These are phyloP conservation scores for Polytrichum formosum DNA, from an alignment of 225 moss, liverwort and hornwort species.

Conservation along the genomic window DNA sequence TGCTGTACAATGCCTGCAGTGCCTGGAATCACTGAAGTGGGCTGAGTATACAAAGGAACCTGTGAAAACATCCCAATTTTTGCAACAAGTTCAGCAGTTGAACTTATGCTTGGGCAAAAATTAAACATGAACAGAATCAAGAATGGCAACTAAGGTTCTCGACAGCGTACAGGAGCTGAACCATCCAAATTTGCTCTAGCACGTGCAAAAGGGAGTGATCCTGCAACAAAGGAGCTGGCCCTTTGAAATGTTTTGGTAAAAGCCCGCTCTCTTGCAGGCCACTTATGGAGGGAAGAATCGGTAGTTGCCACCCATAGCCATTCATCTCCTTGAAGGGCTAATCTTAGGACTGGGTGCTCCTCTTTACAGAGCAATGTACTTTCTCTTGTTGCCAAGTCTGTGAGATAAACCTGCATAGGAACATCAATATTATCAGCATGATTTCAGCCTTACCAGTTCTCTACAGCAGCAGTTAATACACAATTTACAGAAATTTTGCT, in stretches of 20 bases:
- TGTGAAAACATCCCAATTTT: conserved; percentile 21
- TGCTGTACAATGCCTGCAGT: conserved; percentile 94
- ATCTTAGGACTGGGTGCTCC: conserved; percentile 69
- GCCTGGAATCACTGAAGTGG: conserved; percentile 79
- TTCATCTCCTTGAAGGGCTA: conserved; percentile 81
- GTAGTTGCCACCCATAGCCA: conserved; percentile 91
- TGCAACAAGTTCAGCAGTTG: neutral
- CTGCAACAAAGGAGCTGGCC: conserved; percentile 89
- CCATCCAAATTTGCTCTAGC: conserved; percentile 82
- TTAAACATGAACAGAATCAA: too few species aligned
- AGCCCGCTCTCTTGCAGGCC: conserved; percentile 64
- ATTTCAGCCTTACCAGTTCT: too few species aligned
- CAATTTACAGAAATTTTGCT: too few species aligned
- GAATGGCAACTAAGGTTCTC: neutral
- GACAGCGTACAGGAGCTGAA: conserved; percentile 79
- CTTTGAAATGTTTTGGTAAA: conserved; percentile 54
- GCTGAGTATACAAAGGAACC: conserved; percentile 70
- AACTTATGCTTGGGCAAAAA: too few species aligned
- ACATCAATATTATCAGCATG: neutral
- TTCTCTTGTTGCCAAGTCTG: conserved; percentile 74
- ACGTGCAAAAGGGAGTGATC: conserved; percentile 85
- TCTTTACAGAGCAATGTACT: conserved; percentile 77
- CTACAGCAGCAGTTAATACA: too few species aligned
- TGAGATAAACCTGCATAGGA: conserved; percentile 65
- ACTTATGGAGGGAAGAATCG: conserved; percentile 80